Conservation (phyloP, 2,329 filamentous ascomycete genomes). For the Clonostachys chloroleuca region DNA sequence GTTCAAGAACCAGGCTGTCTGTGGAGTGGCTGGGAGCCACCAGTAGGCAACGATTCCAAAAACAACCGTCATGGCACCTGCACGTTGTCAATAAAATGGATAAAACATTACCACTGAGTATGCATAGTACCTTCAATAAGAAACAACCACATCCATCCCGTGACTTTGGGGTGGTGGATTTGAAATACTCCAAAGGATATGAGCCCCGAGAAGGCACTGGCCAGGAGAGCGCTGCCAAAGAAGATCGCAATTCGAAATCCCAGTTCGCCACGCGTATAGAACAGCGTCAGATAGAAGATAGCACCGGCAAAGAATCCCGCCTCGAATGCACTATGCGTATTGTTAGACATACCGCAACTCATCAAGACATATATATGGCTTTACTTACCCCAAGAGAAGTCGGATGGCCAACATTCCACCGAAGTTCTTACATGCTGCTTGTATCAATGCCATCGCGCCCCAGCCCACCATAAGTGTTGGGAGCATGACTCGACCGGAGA, state of each 20-base stretch:
- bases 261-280: constrained; percentile 45
- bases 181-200: constrained; percentile 20
- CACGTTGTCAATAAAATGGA: no score
- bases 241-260: constrained; percentile 53
- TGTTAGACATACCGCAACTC: no score
- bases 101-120: no score
- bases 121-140: neutral
- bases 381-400: constrained; percentile 16
- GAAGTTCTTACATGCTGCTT: constrained; percentile 1
- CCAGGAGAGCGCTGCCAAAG: constrained; percentile 52
- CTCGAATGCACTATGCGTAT: constrained; percentile 17
- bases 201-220: constrained; percentile 61
- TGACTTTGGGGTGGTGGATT: neutral
- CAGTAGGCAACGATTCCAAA: constrained; percentile 19
- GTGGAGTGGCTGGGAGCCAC: constrained; percentile 37
- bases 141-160: neutral
- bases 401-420: constrained; percentile 27
- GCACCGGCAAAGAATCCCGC: constrained; percentile 26
- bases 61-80: constrained; percentile 5
- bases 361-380: neutral
- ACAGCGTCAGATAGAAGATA: constrained; percentile 1
- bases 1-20: constrained; percentile 32
- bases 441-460: constrained; percentile 25
- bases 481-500: constrained; percentile 29
- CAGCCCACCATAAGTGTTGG: constrained; percentile 22